A percentile compares a stretch with the other conserved stretches of the same genome.
phyloP scores from a whole-genome alignment of 352 stramenopile species.

The Globisporangium recalcitrans region DNA sequence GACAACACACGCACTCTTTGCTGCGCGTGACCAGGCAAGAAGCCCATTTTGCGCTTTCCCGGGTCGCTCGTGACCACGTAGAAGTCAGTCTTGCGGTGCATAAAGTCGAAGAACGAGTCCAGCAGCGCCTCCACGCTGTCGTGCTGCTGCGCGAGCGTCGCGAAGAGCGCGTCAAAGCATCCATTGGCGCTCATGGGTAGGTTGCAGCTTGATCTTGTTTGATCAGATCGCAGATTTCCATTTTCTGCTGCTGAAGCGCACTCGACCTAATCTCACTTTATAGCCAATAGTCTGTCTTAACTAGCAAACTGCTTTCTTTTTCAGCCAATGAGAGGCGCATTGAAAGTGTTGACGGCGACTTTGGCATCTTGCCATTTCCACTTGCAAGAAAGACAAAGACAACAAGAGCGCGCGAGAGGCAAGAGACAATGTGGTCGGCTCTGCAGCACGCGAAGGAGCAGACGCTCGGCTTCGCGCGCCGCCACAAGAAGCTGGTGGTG shows the following conservation, averaged over 20 bases:
- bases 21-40: slow-evolving; percentile 53
- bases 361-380: background rate
- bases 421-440: slow-evolving; percentile 58
- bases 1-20: slow-evolving; percentile 27
- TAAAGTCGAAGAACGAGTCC: slow-evolving; percentile 96
- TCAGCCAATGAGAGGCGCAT: background rate
- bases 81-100: slow-evolving; percentile 98
- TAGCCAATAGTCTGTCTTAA: background rate
- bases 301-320: background rate
- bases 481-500: slow-evolving; percentile 64
- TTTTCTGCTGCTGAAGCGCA: too few relatives aligned
- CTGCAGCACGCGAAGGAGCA: slow-evolving; percentile 46
- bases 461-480: slow-evolving; percentile 55
- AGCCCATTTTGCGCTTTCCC: slow-evolving; percentile 46
- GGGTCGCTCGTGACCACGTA: slow-evolving; percentile 80
- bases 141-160: slow-evolving; percentile 93
- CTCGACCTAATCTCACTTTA: background rate
- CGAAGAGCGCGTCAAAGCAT: slow-evolving; percentile 80
- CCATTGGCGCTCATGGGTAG: slow-evolving; percentile 32
- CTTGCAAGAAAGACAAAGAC: background rate
- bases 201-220: slow-evolving; percentile 1
- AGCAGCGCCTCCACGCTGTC: slow-evolving; percentile 94
- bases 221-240: too few relatives aligned
- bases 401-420: slow-evolving; percentile 1
- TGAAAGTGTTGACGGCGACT: background rate